Evolutionary conservation across 169 alveolate genomes (phyloP), one percentile per base, ranked within the genome.

Genomic region (Babesia ovis): DNA sequence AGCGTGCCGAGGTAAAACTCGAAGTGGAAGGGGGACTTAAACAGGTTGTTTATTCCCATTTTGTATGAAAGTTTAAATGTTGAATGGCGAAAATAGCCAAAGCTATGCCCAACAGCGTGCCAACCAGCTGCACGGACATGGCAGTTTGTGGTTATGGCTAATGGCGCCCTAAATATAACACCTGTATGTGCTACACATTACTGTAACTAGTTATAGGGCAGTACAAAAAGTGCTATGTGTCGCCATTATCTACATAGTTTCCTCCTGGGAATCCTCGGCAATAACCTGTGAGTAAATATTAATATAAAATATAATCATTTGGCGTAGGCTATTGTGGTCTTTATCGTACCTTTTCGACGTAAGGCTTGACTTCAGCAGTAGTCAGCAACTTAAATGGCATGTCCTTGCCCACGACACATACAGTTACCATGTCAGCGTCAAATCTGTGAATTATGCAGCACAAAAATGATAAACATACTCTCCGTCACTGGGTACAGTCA

Each of bases 401-500:
- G 31, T 70, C 92, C 59, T 84, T 90, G 54, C 95, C 95, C 39
- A 91, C 77, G 62, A 86, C 62, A 43, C 92, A 97, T 20, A 95
- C 93, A 42, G 96, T 90, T 31, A 95, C 95, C 81, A 92, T 95
- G 66, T 90, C 91, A 32, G 79, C 88, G 43, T 85, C 90, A 67
- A 95, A 82, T 39, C 83, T 79, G 66, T 2, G 6, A n/a, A n/a
- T n/a, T n/a, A n/a, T n/a, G n/a, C n/a, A n/a, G 27, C 58, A 50
- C 20, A 5, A 6, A 25, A 55, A 32, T 23, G 31, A 20, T 18
- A 12, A 68, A 77, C 81, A 12, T 27, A 77, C 77, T 95, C 98
- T 57, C 89, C 94, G 46, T 96, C 99, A 61, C 87, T 86, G 53
- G 96, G 92, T 12, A 95, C 83, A 16, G 97, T 91, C 27, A 93